Conservation (phyloP, 2,329 filamentous ascomycete genomes). For the Paecilomyces formosus region DNA sequence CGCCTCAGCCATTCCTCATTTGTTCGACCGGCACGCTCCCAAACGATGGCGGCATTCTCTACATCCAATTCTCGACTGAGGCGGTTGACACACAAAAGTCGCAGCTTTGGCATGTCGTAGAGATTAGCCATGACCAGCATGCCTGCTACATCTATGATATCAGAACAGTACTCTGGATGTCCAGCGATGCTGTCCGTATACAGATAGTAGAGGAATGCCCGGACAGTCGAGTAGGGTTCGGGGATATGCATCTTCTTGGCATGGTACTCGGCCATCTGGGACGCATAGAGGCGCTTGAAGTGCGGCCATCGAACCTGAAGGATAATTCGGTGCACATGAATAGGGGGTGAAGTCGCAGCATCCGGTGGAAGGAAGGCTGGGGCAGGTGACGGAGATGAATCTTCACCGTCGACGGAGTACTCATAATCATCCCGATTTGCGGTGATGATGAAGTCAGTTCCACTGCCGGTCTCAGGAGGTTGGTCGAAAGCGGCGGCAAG, state of each 20-base stretch:
- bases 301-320: slow-evolving; percentile 94
- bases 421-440: slow-evolving; percentile 64
- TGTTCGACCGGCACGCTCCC: slow-evolving; percentile 86
- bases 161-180: slow-evolving; percentile 53
- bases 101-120: slow-evolving; percentile 91
- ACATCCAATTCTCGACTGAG: slow-evolving; percentile 87
- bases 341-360: slow-evolving; percentile 62
- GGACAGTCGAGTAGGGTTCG: slow-evolving; percentile 88
- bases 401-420: slow-evolving; percentile 48
- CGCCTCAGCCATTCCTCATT: slow-evolving; percentile 91
- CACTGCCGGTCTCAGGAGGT: slow-evolving; percentile 73
- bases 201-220: slow-evolving; percentile 89
- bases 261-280: slow-evolving; percentile 96
- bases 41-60: slow-evolving; percentile 89
- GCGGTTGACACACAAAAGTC: slow-evolving; percentile 83
- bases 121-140: slow-evolving; percentile 97
- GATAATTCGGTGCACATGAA: slow-evolving; percentile 92
- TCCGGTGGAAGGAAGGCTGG: slow-evolving; percentile 27
- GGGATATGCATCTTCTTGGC: slow-evolving; percentile 97
- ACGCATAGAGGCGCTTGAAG: slow-evolving; percentile 82
- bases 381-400: slow-evolving; percentile 17
- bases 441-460: slow-evolving; percentile 85
- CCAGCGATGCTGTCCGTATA: slow-evolving; percentile 83
- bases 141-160: slow-evolving; percentile 78
- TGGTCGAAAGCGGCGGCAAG: slow-evolving; percentile 82